Evolutionary conservation across 2,329 filamentous ascomycete species (phyloP).

Genomic region (Xylariales sp.): DNA sequence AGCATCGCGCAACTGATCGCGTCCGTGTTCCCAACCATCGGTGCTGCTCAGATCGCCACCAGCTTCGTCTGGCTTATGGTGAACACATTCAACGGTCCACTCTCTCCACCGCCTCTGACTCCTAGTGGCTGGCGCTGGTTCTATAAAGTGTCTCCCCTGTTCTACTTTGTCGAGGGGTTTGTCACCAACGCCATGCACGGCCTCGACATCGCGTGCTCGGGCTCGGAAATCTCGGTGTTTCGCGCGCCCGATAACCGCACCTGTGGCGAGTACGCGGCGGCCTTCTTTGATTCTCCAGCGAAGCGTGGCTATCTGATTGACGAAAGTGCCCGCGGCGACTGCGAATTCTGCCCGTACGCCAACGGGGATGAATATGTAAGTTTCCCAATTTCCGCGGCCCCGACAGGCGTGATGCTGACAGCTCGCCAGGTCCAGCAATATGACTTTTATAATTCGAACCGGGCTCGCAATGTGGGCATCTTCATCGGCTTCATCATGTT

Average conservation of each 20-base stretch:
- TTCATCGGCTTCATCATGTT: conserved; percentile 15
- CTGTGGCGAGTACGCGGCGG: conserved; percentile 9
- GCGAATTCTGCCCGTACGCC: conserved; percentile 11
- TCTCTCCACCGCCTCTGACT: conserved; percentile 12
- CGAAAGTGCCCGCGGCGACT: conserved; percentile 4
- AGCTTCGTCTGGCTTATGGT: conserved; percentile 25
- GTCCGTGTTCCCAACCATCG: conserved; percentile 12
- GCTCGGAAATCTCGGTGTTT: not conserved
- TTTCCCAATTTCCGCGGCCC: too few species aligned
- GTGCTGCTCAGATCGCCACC: conserved; percentile 13
- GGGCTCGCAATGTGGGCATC: conserved; percentile 12
- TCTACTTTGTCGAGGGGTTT: conserved; percentile 12
- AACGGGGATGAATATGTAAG: conserved; percentile 17
- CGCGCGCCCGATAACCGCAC: conserved; percentile 1
- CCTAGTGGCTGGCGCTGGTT: conserved; percentile 16
- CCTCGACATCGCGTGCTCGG: conserved; percentile 7
- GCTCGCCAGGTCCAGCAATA: too few species aligned
- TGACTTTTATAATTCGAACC: conserved; percentile 11
- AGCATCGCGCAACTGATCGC: conserved; percentile 14
- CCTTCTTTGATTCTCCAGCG: conserved; percentile 8
- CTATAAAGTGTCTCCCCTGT: conserved; percentile 14
- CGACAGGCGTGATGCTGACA: too few species aligned
- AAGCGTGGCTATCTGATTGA: conserved; percentile 10
- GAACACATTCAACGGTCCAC: conserved; percentile 18
- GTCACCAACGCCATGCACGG: conserved; percentile 9